These are phyloP conservation scores for Candida sithepensis DNA, from an alignment of 805 yeast species.

Conservation along the genomic window DNA sequence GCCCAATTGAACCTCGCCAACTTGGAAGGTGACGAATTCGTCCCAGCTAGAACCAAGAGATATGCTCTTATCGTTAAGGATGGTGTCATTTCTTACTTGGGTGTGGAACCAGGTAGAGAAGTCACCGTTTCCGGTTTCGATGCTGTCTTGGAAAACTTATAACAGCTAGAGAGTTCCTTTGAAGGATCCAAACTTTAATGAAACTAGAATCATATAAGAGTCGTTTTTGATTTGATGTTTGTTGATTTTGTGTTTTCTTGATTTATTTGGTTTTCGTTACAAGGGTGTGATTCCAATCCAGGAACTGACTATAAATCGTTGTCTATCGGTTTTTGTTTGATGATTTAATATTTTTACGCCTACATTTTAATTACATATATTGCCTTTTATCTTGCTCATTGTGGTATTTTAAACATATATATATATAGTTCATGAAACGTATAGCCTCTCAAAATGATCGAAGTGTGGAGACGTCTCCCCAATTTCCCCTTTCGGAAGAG, in stretches of 20 bases:
- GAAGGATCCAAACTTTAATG: background rate
- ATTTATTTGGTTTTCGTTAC: background rate
- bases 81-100: conserved; percentile 32
- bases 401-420: too few species aligned
- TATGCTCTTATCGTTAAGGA: conserved; percentile 66
- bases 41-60: conserved; percentile 62
- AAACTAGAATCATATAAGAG: background rate
- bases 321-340: too few species aligned
- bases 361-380: too few species aligned
- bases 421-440: too few species aligned
- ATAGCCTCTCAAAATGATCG: too few species aligned
- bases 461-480: too few species aligned
- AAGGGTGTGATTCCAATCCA: too few species aligned
- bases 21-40: conserved; percentile 50
- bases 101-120: conserved; percentile 40
- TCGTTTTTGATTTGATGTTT: background rate
- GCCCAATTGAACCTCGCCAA: conserved; percentile 53
- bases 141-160: conserved; percentile 31
- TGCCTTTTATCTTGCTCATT: too few species aligned
- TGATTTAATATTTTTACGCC: too few species aligned
- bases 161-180: background rate
- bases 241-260: background rate
- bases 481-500: too few species aligned
- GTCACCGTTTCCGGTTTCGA: conserved; percentile 45
- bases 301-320: too few species aligned